These are phyloP conservation scores for Groenewaldozyma sp. DNA, from an alignment of 1,139 yeast genomes.

Conservation along the genomic window DNA sequence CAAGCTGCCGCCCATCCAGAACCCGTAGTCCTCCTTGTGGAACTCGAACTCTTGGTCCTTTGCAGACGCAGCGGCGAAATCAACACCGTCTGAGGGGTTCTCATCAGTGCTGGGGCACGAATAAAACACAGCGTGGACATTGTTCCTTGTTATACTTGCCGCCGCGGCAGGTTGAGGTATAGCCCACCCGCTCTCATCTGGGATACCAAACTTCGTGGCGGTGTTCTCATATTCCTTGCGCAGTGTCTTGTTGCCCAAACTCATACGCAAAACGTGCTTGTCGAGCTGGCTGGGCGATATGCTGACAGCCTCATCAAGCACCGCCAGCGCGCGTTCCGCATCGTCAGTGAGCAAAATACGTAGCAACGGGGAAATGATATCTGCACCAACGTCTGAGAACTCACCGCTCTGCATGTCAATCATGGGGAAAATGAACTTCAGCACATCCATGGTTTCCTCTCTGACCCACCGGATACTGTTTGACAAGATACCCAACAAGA, in stretches of 20 bases:
- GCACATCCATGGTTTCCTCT: constrained; percentile 63
- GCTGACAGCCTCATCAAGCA: constrained; percentile 72
- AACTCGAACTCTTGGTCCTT: constrained; percentile 27
- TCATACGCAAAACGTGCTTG: constrained; percentile 83
- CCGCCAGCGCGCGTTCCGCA: constrained; percentile 83
- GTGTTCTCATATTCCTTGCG: constrained; percentile 77
- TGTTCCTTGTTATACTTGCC: constrained; percentile 79
- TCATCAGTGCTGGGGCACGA: constrained; percentile 49
- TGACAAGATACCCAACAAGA: constrained; percentile 67
- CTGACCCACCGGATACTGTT: constrained; percentile 75
- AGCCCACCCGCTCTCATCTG: constrained; percentile 98
- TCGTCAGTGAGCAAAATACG: constrained; percentile 75
- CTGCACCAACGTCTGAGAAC: constrained; percentile 89
- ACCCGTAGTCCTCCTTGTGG: constrained; percentile 50
- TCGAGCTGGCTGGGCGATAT: constrained; percentile 91
- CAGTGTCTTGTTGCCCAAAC: constrained; percentile 72
- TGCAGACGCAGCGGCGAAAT: constrained; percentile 17
- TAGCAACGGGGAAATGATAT: constrained; percentile 79
- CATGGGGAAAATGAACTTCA: constrained; percentile 65
- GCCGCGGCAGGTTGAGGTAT: constrained; percentile 90
- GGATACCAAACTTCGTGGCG: constrained; percentile 88
- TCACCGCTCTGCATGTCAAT: constrained; percentile 73
- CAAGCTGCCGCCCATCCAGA: constrained; percentile 9
- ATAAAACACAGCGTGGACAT: constrained; percentile 90
- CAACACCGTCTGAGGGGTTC: background rate